These are phyloP conservation scores for Tremellales sp. DNA, from an alignment of 1,284 basidiomycete genomes.

Conservation along the genomic window DNA sequence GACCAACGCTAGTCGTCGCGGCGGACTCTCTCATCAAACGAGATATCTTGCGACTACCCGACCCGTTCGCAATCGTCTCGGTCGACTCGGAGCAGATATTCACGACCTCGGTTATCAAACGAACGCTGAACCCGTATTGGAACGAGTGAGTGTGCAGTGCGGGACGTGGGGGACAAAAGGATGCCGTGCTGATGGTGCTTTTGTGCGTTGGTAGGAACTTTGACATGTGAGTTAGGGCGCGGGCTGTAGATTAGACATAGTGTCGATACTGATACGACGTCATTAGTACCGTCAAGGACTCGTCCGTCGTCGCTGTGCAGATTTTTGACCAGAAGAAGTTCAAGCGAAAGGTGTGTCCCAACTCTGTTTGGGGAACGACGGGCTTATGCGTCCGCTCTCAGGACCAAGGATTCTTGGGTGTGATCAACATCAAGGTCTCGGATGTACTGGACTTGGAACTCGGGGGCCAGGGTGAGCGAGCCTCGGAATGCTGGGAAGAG, in stretches of 20 bases:
- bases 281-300: slow-evolving; percentile 75
- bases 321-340: slow-evolving; percentile 98
- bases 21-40: slow-evolving; percentile 84
- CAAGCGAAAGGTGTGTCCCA: slow-evolving; percentile 61
- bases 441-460: slow-evolving; percentile 86
- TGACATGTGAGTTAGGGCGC: slow-evolving; percentile 60
- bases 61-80: slow-evolving; percentile 91
- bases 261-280: slow-evolving; percentile 6
- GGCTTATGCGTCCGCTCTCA: not conserved
- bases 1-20: slow-evolving; percentile 66
- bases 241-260: not conserved
- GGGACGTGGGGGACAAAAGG: not conserved
- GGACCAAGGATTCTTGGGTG: slow-evolving; percentile 91
- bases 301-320: slow-evolving; percentile 86
- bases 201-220: slow-evolving; percentile 56
- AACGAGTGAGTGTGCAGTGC: slow-evolving; percentile 57
- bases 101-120: slow-evolving; percentile 84
- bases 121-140: slow-evolving; percentile 88
- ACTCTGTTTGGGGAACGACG: not conserved
- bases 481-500: not conserved
- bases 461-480: slow-evolving; percentile 74
- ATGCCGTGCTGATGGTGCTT: not conserved
- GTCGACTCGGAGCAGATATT: slow-evolving; percentile 92
- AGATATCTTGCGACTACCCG: slow-evolving; percentile 85
- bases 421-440: slow-evolving; percentile 84